Evolutionary conservation across 352 stramenopile genomes (phyloP), one percentile per base, ranked within the genome.

Genomic region (Globisporangium megalacanthum): DNA sequence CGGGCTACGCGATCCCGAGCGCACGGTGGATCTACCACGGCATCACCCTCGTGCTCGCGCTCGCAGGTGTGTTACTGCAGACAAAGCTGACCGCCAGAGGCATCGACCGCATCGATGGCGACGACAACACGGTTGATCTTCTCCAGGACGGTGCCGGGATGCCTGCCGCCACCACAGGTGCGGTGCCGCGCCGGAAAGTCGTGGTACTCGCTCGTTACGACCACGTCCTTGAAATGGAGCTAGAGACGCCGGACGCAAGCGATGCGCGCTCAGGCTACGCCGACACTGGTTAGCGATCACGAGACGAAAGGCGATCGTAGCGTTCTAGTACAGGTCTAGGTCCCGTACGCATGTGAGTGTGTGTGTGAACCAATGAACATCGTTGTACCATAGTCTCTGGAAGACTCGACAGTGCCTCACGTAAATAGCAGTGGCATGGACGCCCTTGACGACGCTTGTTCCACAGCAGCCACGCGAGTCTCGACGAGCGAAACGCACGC

Each of bases 1-100:
- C 61, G 49, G 56, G 69, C 39, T 84, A 84, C 67, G 31, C 69
- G 42, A 65, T 88, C 25, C 78, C 78, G 11, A 60, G 59, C 41
- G 71, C 62, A 10, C 86, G 79, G 79, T 86, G 75, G 70, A 60
- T 60, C 15, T 89, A 87, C 65, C 55, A 81, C 11, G 52, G 55
- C 6, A 77, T 22, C 4, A 83, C 77, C 45, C 25, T 83, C 48
- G 60, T 75, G 13, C 52, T 82, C 14, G 75, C 75, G 29, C 25
- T 65, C 14, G 45, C 70, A 6, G 69, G 75, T 6, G 44, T 79
- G 9, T 15, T 71, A 25, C 63, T 86, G 44, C 75, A 87, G 62
- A 65, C 72, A 61, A 75, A 73, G 58, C 36, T 61, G 20, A 61
- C 55, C 6, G 37, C 35, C 9, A 17, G 42, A 11, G 33, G 31